Evolutionary conservation across 2,329 filamentous ascomycete species (phyloP).

Genomic region (Colletotrichum paranaense): DNA sequence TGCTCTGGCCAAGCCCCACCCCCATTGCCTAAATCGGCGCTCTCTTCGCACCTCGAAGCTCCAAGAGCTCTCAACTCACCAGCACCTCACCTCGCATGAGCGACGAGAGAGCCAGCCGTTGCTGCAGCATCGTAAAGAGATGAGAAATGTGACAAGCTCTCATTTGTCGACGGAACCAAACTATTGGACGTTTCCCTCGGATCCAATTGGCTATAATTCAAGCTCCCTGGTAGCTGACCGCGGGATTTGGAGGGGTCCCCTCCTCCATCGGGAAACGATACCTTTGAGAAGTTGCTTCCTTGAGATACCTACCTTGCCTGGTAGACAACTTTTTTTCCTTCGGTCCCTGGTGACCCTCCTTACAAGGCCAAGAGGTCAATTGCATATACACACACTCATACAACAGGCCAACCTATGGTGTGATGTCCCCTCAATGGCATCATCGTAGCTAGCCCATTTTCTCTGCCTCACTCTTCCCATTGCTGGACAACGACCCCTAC

Average conservation of each 20-base stretch:
- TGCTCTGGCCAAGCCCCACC: constrained; percentile 46
- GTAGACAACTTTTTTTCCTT: not conserved
- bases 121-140: not conserved
- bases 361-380: not conserved
- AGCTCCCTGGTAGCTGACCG: not conserved
- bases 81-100: not conserved
- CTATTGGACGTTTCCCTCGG: not conserved
- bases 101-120: not conserved
- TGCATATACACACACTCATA: not conserved
- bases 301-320: not conserved
- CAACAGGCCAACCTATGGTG: not conserved
- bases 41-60: not conserved
- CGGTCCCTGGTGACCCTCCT: not conserved
- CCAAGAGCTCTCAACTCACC: not conserved
- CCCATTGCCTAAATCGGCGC: constrained; percentile 40
- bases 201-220: not conserved
- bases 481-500: not conserved
- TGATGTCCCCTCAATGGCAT: constrained; percentile 35
- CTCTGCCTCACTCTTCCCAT: not conserved
- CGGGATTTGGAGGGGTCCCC: not conserved
- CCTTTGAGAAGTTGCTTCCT: not conserved
- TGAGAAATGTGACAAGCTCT: not conserved
- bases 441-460: constrained; percentile 23
- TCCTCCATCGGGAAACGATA: not conserved
- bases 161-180: not conserved